phyloP scores from a whole-genome alignment of 2,329 filamentous ascomycete genomes.

The Talaromyces atroroseus region DNA sequence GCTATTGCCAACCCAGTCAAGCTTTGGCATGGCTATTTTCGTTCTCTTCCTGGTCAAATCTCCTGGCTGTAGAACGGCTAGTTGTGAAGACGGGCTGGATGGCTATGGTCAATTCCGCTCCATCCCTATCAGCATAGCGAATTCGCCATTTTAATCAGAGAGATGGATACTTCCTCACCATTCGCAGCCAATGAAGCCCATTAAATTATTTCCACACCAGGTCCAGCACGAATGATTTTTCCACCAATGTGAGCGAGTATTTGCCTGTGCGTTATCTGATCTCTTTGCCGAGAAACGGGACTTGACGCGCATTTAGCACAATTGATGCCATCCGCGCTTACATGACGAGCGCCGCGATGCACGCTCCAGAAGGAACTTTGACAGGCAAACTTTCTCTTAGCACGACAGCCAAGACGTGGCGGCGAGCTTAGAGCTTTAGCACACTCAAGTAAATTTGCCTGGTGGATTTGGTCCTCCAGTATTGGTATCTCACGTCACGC shows the following conservation, averaged over 20 bases:
- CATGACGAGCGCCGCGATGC: neutral
- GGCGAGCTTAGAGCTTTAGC: neutral
- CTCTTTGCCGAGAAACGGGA: neutral
- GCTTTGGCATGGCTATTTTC: neutral
- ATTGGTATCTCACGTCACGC: too few relatives aligned
- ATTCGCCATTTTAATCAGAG: too few relatives aligned
- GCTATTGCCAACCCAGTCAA: constrained; percentile 37
- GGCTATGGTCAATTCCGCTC: too few relatives aligned
- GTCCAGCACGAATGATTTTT: neutral
- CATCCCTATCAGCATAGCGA: too few relatives aligned
- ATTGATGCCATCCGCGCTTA: constrained; percentile 13
- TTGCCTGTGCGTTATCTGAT: neutral
- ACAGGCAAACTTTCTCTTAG: neutral
- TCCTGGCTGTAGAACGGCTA: too few relatives aligned
- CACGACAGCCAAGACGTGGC: neutral
- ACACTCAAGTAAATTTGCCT: neutral
- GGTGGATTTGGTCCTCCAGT: too few relatives aligned
- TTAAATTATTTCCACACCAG: neutral
- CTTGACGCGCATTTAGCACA: neutral
- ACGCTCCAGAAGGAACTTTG: neutral
- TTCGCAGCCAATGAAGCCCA: neutral
- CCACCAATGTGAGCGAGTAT: constrained; percentile 6
- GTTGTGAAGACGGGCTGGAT: too few relatives aligned
- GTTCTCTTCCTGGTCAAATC: too few relatives aligned
- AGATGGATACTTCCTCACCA: neutral